Percentiles rank a stretch among this genome's conserved stretches.
These are phyloP conservation scores for Pseudopyrenochaeta lycopersici DNA, from an alignment of 2,329 filamentous ascomycete genomes.

Conservation along the genomic window DNA sequence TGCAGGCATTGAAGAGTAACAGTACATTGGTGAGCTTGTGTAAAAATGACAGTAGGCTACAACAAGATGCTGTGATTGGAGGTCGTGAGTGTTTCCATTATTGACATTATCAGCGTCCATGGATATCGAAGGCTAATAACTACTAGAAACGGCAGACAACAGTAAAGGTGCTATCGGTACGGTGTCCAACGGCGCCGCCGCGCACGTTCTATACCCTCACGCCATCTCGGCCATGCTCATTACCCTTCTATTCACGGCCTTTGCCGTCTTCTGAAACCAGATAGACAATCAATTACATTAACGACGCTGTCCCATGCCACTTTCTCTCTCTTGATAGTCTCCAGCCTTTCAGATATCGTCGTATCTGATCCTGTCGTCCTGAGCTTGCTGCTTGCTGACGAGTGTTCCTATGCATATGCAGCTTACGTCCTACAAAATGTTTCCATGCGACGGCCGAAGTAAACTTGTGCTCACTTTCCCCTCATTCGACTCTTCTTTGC, in stretches of 20 bases:
- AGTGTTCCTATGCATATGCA: background rate
- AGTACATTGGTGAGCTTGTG: constrained; percentile 37
- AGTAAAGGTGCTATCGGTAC: background rate
- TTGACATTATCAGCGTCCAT: background rate
- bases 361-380: no score
- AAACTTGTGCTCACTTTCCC: background rate
- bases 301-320: no score
- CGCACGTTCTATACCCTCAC: no score
- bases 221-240: no score
- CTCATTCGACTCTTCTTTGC: background rate
- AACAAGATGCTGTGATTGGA: constrained; percentile 16
- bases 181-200: no score
- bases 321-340: no score
- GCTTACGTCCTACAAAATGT: background rate
- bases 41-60: background rate
- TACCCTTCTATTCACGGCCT: no score
- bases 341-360: no score
- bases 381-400: no score
- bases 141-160: constrained; percentile 13
- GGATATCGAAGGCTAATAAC: constrained; percentile 3
- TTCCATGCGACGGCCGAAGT: background rate
- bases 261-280: no score
- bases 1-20: constrained; percentile 33
- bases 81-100: background rate
- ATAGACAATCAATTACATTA: no score